phyloP scores from a whole-genome alignment of 2,329 filamentous ascomycete genomes.

The Penicillium sclerotiorum region DNA sequence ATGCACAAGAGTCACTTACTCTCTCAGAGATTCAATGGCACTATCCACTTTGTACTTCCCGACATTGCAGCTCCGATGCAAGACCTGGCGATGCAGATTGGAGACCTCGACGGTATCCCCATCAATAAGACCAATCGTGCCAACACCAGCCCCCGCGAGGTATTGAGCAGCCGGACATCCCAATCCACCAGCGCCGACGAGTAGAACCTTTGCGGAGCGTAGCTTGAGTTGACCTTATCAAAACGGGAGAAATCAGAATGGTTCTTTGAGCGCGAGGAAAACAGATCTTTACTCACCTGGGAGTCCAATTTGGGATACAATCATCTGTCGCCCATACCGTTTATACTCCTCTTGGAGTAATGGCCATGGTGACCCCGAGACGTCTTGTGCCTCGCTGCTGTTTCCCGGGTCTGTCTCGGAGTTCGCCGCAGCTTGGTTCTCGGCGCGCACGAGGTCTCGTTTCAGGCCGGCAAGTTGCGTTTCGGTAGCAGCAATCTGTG shows the following conservation, averaged over 20 bases:
- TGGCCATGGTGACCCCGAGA: constrained; percentile 60
- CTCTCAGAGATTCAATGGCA: constrained; percentile 61
- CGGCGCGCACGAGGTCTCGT: constrained; percentile 36
- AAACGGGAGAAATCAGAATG: neutral
- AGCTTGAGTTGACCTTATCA: constrained; percentile 72
- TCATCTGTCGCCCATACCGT: constrained; percentile 87
- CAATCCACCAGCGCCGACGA: constrained; percentile 85
- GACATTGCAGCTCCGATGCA: constrained; percentile 71
- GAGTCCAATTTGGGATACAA: constrained; percentile 79
- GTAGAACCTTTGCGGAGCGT: constrained; percentile 69
- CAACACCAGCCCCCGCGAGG: constrained; percentile 84
- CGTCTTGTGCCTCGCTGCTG: neutral
- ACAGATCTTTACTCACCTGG: constrained; percentile 57
- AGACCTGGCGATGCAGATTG: constrained; percentile 89
- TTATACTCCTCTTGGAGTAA: constrained; percentile 73
- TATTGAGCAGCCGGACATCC: constrained; percentile 94
- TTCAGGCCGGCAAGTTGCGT: constrained; percentile 38
- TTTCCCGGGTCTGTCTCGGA: constrained; percentile 10
- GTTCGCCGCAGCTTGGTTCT: constrained; percentile 26
- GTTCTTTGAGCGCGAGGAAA: neutral
- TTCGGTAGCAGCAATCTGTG: constrained; percentile 42
- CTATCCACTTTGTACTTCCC: constrained; percentile 81
- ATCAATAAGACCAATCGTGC: constrained; percentile 80
- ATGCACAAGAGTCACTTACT: constrained; percentile 43
- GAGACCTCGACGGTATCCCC: constrained; percentile 85